Evolutionary conservation across 1,284 basidiomycete species (phyloP), one percentile per base, ranked within the genome.

Genomic region (Stereum hirsutum): DNA sequence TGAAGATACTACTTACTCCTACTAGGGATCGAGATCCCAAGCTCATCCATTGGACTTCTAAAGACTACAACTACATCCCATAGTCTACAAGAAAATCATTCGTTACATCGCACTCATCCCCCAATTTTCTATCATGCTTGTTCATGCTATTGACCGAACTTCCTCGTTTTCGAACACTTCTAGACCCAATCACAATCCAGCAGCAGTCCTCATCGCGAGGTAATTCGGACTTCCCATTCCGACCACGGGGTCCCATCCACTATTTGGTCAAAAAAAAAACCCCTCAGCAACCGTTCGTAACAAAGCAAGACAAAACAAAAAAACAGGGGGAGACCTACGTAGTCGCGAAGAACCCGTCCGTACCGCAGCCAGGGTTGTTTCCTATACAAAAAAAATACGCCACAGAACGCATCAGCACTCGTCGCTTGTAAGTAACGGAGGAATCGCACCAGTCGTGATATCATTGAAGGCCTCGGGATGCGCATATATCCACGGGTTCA

Each of bases 401-500:
- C 14, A 8, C 5, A 11, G 19, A 5, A 8, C 5, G 20, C 23
- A 30, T 2, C 2, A 21, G n/a, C 20, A 5, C 10, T 6, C 12
- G n/a, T 27, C 6, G 5, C 33, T 3, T 30, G n/a, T 30, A n/a
- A 19, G 21, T 12, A 6, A 21, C 35, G 26, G 8, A 32, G 31
- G 4, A n/a, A n/a, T n/a, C 44, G 10, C 25, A 39, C 46, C 46
- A 23, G 39, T 30, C 8, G 32, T 34, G 20, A 47, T 47, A 36
- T 44, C 42, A 28, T 36, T 45, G 33, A 47, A 40, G 6, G 32
- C 30, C 8, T 7, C 20, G 15, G 24, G 17, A 15, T 21, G 33
- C 11, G 41, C 19, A 19, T 66, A 71, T 41, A 67, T 54, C 47
- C 70, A 60, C 5, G 72, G 72, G 57, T 74, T 74, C 17, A 75